A percentile compares a stretch with the other conserved stretches of the same genome.
These are phyloP conservation scores for Heracleum sosnowskyi DNA, from an alignment of 129 eudicot species.

Conservation along the genomic window DNA sequence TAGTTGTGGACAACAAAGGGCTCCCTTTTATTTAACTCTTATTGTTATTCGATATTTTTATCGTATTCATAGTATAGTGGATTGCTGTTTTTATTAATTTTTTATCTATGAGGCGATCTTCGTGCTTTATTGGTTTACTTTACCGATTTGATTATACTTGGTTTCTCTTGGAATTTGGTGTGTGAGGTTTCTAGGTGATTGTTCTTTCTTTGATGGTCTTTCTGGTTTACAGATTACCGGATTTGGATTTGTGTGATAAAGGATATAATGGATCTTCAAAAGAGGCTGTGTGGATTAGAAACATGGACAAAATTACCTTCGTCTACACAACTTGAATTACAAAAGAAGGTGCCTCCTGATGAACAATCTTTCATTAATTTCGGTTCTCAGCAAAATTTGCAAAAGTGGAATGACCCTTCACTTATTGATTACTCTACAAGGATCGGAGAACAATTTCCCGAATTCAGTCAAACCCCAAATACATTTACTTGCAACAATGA, in stretches of 20 bases:
- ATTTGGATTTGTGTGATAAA: neutral
- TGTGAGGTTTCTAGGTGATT: neutral
- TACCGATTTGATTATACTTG: neutral
- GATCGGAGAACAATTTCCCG: conserved; percentile 29
- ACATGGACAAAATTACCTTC: conserved; percentile 32
- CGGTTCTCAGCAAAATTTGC: conserved; percentile 25
- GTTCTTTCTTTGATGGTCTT: neutral
- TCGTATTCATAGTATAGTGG: neutral
- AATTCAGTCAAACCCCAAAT: conserved; percentile 22
- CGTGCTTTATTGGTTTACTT: neutral
- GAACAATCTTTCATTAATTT: conserved; percentile 27
- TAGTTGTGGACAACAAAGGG: neutral
- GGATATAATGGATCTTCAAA: conserved; percentile 55
- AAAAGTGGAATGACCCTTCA: conserved; percentile 40
- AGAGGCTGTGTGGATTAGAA: conserved; percentile 32
- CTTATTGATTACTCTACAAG: conserved; percentile 32
- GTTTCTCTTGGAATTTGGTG: neutral
- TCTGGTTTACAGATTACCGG: conserved; percentile 5
- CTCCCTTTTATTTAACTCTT: neutral
- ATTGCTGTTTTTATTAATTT: neutral
- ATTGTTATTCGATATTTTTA: neutral
- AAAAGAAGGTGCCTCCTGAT: conserved; percentile 24
- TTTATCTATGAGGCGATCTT: neutral
- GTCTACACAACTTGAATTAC: conserved; percentile 20
- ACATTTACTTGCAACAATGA: conserved; percentile 12